Evolutionary conservation across 2,329 filamentous ascomycete genomes (phyloP).

Genomic region (Aspergillus puulaauensis): DNA sequence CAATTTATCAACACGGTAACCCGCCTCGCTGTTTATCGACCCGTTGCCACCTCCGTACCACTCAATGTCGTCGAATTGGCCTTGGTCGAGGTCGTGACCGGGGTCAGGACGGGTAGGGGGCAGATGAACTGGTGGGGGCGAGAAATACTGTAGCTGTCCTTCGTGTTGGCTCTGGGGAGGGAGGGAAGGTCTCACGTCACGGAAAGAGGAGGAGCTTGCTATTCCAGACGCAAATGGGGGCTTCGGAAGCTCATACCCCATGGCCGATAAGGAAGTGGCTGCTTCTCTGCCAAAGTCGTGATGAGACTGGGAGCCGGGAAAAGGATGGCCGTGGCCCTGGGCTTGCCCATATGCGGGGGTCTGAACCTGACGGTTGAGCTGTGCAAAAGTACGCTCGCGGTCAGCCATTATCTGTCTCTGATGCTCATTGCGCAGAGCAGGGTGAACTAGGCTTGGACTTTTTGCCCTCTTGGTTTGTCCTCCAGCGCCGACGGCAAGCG

Average conservation of each 20-base stretch:
- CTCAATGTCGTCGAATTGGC: background rate
- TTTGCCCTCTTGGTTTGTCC: background rate
- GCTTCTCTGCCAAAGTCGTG: background rate
- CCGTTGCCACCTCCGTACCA: background rate
- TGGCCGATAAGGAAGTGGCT: background rate
- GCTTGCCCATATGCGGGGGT: background rate
- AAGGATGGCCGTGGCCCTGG: background rate
- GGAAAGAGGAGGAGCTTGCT: background rate
- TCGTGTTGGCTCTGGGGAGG: background rate
- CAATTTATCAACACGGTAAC: background rate
- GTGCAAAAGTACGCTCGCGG: constrained; percentile 1
- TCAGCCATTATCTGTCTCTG: constrained; percentile 9
- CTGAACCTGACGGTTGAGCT: background rate
- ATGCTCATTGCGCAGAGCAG: constrained; percentile 9
- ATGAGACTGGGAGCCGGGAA: constrained; percentile 1
- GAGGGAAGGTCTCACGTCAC: background rate
- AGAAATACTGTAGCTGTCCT: background rate
- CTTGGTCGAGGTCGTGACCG: background rate
- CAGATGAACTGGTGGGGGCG: background rate
- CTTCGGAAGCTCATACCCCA: background rate
- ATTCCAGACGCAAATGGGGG: background rate
- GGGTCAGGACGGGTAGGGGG: background rate
- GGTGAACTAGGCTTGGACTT: constrained; percentile 13
- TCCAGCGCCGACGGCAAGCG: background rate
- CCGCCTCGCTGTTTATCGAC: background rate